Evolutionary conservation across 2,329 filamentous ascomycete genomes (phyloP), one percentile per base, ranked within the genome.

Genomic region (Cercospora nicotianae): DNA sequence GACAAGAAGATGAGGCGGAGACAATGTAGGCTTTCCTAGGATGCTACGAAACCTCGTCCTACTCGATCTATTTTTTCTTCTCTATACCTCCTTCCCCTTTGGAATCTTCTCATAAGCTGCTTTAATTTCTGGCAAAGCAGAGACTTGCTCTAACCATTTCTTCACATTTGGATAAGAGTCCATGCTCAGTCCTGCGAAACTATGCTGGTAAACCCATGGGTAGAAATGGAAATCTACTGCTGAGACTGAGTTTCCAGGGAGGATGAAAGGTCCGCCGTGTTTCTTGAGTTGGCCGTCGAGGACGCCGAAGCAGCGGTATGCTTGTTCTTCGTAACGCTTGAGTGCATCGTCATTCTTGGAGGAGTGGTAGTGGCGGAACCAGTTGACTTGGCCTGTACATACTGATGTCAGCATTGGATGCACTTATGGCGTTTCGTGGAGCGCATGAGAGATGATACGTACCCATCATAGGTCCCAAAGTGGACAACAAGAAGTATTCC

Each of bases 151-250:
- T 55, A 82, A 68, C 81, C 81, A 83, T 70, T 78, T 79, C 55
- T 72, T 69, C n/a, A 82, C 74, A 16, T 70, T 72, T 1, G 80
- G 79, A 65, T 83, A 81, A 10, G 78, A 77, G 20, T 81, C 79
- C 60, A 83, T 51, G 13, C 75, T 77, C 66, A 83, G 69, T 7
- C 78, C 78, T 1, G 81, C 81, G 72, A 78, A 81, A 0, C 71
- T 69, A 69, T 79, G 74, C 66, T 79, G 74, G 10, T 77, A 72
- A 3, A 82, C 75, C 80, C 81, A 83, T 3, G 79, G 78, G 67
- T 82, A 78, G 59, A 80, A 81, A 68, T 83, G 81, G 45, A 79
- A 74, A 68, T 83, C 81, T 1, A 82, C 81, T 1, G 79, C 79
- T 23, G 75, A 80, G 33, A 79, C 67, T 0, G 61, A 66, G 3